Conservation (phyloP, 306 rosid species). For the Potentilla sterilis region DNA sequence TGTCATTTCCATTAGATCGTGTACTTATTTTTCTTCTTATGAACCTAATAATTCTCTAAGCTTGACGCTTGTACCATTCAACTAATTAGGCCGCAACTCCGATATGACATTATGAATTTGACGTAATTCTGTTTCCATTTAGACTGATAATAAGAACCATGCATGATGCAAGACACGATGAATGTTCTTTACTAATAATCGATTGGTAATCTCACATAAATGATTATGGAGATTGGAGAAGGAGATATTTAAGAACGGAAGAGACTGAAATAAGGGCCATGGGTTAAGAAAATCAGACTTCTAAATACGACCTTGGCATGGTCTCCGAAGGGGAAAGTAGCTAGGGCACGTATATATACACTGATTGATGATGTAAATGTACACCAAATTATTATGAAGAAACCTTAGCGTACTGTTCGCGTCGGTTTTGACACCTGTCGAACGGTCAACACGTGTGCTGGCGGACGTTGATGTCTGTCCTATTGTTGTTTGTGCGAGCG, state of each 20-base stretch:
- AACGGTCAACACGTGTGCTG: too few species aligned
- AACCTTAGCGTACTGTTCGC: slow-evolving; percentile 51
- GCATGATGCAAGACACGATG: too few species aligned
- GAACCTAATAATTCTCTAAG: not conserved
- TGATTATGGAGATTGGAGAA: too few species aligned
- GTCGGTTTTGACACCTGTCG: too few species aligned
- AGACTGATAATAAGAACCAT: not conserved
- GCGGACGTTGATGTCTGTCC: too few species aligned
- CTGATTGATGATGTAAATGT: not conserved
- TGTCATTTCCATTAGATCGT: slow-evolving; percentile 9
- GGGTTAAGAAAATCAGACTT: not conserved
- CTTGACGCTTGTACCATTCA: not conserved
- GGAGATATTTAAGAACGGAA: too few species aligned
- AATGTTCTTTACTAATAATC: too few species aligned
- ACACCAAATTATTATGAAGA: slow-evolving; percentile 16
- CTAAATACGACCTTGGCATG: not conserved
- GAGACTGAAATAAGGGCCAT: not conserved
- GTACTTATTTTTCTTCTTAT: slow-evolving; percentile 2
- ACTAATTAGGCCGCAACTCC: not conserved
- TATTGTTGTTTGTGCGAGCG: too few species aligned
- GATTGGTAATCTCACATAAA: too few species aligned
- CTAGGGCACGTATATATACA: not conserved
- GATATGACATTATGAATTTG: not conserved
- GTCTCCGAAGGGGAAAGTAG: not conserved
- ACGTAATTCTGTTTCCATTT: not conserved